phyloP scores from a whole-genome alignment of 2,329 filamentous ascomycete genomes.

The Pseudogymnoascus sp. region DNA sequence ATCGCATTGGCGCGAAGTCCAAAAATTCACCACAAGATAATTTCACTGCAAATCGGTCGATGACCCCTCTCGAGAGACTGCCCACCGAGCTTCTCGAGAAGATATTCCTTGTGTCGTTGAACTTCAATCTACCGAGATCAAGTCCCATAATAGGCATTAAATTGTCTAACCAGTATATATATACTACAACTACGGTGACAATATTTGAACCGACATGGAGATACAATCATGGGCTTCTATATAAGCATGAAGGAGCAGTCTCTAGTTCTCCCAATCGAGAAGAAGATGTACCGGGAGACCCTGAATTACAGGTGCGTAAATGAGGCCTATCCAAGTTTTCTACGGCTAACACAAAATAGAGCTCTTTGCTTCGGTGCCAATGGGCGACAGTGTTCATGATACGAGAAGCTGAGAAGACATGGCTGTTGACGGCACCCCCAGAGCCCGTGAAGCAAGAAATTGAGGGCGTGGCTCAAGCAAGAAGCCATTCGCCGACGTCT shows the following conservation, averaged over 20 bases:
- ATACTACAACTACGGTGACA: slow-evolving; percentile 20
- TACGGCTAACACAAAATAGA: not conserved
- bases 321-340: not conserved
- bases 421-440: not conserved
- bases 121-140: slow-evolving; percentile 23
- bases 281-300: not conserved
- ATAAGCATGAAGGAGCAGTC: not conserved
- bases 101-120: slow-evolving; percentile 25
- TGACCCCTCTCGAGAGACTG: slow-evolving; percentile 26
- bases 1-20: not conserved
- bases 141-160: slow-evolving; percentile 26
- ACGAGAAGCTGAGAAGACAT: slow-evolving; percentile 10
- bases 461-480: not conserved
- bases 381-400: slow-evolving; percentile 8
- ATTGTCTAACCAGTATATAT: slow-evolving; percentile 23
- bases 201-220: slow-evolving; percentile 26
- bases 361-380: slow-evolving; percentile 1
- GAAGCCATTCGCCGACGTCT: not conserved
- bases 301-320: not conserved
- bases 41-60: slow-evolving; percentile 24
- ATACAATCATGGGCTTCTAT: not conserved
- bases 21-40: slow-evolving; percentile 21
- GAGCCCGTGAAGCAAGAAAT: not conserved
- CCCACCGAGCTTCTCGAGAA: slow-evolving; percentile 26
- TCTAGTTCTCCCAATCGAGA: not conserved